A percentile compares a stretch with the other conserved stretches of the same genome.
These are phyloP conservation scores for Penicillium odoratum DNA, from an alignment of 495 filamentous ascomycete species.

Conservation along the genomic window DNA sequence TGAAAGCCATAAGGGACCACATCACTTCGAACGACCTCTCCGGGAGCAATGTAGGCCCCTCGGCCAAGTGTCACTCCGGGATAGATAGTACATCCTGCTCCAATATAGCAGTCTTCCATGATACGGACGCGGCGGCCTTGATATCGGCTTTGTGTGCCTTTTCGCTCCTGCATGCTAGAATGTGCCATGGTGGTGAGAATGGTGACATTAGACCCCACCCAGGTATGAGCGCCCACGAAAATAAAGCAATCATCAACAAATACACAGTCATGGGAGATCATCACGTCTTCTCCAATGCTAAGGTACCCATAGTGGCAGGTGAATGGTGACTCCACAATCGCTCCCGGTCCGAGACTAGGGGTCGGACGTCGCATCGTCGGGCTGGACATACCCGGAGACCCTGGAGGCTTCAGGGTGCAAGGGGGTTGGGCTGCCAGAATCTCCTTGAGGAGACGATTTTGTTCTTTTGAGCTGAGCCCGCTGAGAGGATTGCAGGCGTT, in stretches of 20 bases:
- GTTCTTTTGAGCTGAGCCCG: conserved; percentile 75
- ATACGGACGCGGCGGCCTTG: conserved; percentile 74
- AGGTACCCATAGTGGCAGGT: conserved; percentile 95
- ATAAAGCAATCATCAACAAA: conserved; percentile 78
- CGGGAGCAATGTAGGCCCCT: conserved; percentile 47
- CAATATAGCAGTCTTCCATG: conserved; percentile 88
- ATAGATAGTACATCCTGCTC: conserved; percentile 80
- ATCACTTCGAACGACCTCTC: conserved; percentile 47
- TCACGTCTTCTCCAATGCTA: conserved; percentile 79
- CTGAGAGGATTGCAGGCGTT: conserved; percentile 78
- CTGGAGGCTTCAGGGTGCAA: conserved; percentile 45
- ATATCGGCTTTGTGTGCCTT: conserved; percentile 72
- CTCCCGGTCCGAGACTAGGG: conserved; percentile 63
- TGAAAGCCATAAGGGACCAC: conserved; percentile 48
- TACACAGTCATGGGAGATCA: conserved; percentile 82
- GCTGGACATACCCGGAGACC: conserved; percentile 31
- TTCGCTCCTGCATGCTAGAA: conserved; percentile 72
- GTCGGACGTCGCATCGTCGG: neutral
- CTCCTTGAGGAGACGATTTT: conserved; percentile 75
- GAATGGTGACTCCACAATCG: conserved; percentile 86
- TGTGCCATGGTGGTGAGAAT: conserved; percentile 76
- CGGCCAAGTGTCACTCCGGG: conserved; percentile 51
- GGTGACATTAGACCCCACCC: conserved; percentile 85
- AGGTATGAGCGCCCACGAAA: conserved; percentile 73
- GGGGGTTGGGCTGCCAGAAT: conserved; percentile 55